Conservation (phyloP, 2,329 filamentous ascomycete species). For the Triangularia setosa region DNA sequence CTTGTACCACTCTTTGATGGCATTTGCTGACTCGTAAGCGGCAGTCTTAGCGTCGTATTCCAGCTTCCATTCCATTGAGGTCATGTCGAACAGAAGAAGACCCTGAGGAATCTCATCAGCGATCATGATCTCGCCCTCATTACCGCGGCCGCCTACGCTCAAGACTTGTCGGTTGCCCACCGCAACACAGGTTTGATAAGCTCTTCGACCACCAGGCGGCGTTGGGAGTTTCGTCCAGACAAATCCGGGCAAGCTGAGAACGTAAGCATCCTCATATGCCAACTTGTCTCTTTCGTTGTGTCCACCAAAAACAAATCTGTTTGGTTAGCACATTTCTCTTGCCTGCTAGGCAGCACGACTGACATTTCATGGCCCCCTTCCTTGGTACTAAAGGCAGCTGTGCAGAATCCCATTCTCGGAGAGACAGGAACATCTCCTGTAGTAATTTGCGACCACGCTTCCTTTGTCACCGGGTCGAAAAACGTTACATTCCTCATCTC, state of each 20-base stretch:
- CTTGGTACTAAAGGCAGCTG: conserved; percentile 6
- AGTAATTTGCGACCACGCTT: conserved; percentile 13
- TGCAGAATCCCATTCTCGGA: conserved; percentile 10
- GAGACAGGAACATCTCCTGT: conserved; percentile 12
- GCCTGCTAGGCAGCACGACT: too few species aligned
- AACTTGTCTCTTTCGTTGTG: conserved; percentile 5
- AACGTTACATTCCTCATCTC: conserved; percentile 19
- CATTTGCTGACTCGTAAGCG: conserved; percentile 10
- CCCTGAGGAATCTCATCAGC: conserved; percentile 16
- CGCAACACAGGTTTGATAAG: conserved; percentile 10
- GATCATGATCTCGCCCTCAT: not conserved
- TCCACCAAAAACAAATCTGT: conserved; percentile 16
- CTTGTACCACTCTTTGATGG: conserved; percentile 18
- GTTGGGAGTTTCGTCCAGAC: conserved; percentile 18
- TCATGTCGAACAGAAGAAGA: conserved; percentile 22
- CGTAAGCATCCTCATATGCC: conserved; percentile 17
- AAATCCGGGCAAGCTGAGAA: conserved; percentile 22
- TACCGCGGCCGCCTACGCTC: conserved; percentile 16
- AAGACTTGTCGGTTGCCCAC: conserved; percentile 21
- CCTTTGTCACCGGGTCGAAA: conserved; percentile 20
- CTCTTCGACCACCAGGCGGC: conserved; percentile 6
- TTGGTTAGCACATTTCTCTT: not conserved
- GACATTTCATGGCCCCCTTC: conserved; percentile 21
- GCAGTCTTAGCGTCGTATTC: conserved; percentile 15
- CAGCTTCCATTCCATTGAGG: conserved; percentile 15